Conservation (phyloP, 495 filamentous ascomycete genomes). For the Astrocystis sublimbata region DNA sequence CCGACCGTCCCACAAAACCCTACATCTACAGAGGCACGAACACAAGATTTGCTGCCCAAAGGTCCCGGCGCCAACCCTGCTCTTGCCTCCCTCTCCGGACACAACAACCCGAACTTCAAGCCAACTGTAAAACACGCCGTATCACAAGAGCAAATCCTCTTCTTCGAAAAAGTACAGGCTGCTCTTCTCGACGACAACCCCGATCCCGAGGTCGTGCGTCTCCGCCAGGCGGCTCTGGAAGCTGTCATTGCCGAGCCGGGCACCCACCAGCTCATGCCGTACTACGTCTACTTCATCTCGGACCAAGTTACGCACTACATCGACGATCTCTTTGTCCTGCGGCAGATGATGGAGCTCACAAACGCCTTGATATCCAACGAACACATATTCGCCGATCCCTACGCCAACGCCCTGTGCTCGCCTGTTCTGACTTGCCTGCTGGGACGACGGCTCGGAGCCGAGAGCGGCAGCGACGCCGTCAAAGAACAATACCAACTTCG, state of each 20-base stretch:
- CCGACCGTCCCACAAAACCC: constrained; percentile 96
- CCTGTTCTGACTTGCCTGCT: constrained; percentile 89
- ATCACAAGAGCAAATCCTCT: constrained; percentile 93
- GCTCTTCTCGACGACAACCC: constrained; percentile 82
- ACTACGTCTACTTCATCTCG: constrained; percentile 91
- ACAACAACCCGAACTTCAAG: constrained; percentile 78
- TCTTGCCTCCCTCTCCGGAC: constrained; percentile 77
- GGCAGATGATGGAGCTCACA: constrained; percentile 86
- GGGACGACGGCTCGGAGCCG: constrained; percentile 73
- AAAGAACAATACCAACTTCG: constrained; percentile 76
- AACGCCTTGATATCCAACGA: constrained; percentile 80
- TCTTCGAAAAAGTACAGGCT: constrained; percentile 89
- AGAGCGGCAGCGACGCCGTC: constrained; percentile 37
- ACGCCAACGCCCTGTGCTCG: constrained; percentile 83
- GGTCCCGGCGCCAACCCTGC: constrained; percentile 81
- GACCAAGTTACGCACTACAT: constrained; percentile 92
- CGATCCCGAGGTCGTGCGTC: constrained; percentile 63
- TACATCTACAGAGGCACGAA: constrained; percentile 73
- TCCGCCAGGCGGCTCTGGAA: constrained; percentile 80
- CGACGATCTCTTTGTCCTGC: constrained; percentile 81
- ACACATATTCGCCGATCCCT: constrained; percentile 83
- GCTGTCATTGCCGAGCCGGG: constrained; percentile 84
- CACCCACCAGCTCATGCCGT: constrained; percentile 90
- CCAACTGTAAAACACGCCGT: constrained; percentile 93
- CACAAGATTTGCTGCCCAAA: constrained; percentile 83